Evolutionary conservation across 1,284 basidiomycete genomes (phyloP).

Genomic region (Ustilago cynodontis): DNA sequence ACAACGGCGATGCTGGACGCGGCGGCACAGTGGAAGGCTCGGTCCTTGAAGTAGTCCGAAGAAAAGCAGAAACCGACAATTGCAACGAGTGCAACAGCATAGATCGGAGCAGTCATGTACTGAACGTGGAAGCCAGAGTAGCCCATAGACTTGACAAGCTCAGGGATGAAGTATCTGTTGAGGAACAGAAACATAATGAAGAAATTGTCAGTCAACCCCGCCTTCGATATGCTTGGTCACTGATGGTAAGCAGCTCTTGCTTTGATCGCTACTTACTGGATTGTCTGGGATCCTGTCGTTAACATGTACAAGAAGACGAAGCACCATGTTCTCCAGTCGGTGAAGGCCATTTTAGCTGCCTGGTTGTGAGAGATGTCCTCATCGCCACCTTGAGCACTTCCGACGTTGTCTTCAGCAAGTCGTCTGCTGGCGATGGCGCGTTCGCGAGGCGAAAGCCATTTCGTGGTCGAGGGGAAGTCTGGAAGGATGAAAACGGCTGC

Average conservation of each 20-base stretch:
- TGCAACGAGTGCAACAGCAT: constrained; percentile 29
- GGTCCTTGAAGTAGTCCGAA: constrained; percentile 70
- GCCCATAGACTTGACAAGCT: constrained; percentile 48
- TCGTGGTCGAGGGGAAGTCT: constrained; percentile 37
- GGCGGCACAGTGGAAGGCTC: constrained; percentile 70
- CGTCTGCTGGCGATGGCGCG: constrained; percentile 21
- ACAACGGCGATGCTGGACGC: constrained; percentile 40
- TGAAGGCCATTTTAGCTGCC: constrained; percentile 70
- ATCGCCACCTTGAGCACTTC: constrained; percentile 21
- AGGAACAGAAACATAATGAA: too few relatives aligned
- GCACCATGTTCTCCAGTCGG: constrained; percentile 70
- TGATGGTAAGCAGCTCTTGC: too few relatives aligned
- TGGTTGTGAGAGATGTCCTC: constrained; percentile 62
- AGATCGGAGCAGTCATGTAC: constrained; percentile 44
- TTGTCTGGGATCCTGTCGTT: constrained; percentile 57
- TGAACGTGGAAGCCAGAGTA: constrained; percentile 48
- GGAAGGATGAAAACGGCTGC: constrained; percentile 30
- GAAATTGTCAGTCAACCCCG: too few relatives aligned
- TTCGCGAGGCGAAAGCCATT: constrained; percentile 41
- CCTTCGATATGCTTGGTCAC: too few relatives aligned
- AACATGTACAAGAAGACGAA: constrained; percentile 70
- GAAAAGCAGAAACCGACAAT: constrained; percentile 56
- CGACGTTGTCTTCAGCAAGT: constrained; percentile 22
- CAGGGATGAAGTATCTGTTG: constrained; percentile 60
- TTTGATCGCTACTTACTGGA: constrained; percentile 6